These are phyloP conservation scores for Auricularia cornea DNA, from an alignment of 768 basidiomycete species.

Conservation along the genomic window DNA sequence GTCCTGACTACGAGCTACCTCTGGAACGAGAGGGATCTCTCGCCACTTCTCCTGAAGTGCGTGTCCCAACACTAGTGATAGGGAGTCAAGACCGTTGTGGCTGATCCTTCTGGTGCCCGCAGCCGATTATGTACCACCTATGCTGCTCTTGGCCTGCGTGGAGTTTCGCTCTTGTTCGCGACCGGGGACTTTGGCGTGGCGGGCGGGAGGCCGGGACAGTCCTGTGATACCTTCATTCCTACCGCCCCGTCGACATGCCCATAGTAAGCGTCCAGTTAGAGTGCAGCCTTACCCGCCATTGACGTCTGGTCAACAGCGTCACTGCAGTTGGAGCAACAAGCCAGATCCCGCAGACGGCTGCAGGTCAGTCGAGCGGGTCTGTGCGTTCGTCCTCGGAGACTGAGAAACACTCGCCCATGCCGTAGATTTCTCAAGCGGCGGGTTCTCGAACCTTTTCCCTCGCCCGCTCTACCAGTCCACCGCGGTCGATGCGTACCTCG, in stretches of 20 bases:
- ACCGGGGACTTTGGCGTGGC: conserved; percentile 44
- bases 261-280: conserved; percentile 11
- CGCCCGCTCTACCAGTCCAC: conserved; percentile 30
- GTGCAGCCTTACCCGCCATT: neutral
- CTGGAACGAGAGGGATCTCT: conserved; percentile 39
- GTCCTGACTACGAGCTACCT: conserved; percentile 57
- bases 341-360: no score
- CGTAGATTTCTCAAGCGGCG: conserved; percentile 56
- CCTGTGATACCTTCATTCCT: conserved; percentile 21
- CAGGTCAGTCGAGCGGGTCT: no score
- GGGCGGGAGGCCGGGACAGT: conserved; percentile 18
- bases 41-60: conserved; percentile 24
- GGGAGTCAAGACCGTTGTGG: neutral
- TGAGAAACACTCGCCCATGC: no score
- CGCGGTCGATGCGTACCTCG: conserved; percentile 30
- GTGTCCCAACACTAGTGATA: conserved; percentile 31
- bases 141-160: conserved; percentile 43
- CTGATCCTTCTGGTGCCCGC: neutral
- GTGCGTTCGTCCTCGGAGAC: no score
- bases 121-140: conserved; percentile 22
- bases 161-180: conserved; percentile 53
- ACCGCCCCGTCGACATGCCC: conserved; percentile 28
- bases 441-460: conserved; percentile 44
- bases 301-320: no score
- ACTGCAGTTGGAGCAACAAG: no score